phyloP scores from a whole-genome alignment of 2,329 filamentous ascomycete genomes.

The Pyricularia sp. region DNA sequence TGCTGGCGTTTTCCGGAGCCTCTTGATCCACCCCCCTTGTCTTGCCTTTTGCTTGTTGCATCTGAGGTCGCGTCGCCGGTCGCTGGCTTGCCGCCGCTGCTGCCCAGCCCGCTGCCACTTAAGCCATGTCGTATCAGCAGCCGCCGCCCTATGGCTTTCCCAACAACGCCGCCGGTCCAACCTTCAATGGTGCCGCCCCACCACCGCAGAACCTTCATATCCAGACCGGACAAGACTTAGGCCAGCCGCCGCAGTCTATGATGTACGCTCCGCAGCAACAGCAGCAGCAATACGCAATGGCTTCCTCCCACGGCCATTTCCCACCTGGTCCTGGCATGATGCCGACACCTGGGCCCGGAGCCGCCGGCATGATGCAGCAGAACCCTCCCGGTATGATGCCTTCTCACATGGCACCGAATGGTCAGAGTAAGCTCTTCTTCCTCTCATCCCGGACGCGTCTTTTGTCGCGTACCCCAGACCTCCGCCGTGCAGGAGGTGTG shows the following conservation, averaged over 20 bases:
- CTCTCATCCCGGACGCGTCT: constrained; percentile 12
- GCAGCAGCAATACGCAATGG: constrained; percentile 43
- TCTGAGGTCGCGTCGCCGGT: constrained; percentile 8
- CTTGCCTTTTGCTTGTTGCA: constrained; percentile 5
- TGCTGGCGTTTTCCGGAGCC: neutral
- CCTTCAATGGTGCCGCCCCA: constrained; percentile 41
- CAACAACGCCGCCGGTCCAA: constrained; percentile 40
- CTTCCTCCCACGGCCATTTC: constrained; percentile 34
- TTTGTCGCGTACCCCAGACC: constrained; percentile 11
- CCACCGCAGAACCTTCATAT: constrained; percentile 35
- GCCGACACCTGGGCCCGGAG: constrained; percentile 40
- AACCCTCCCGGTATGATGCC: constrained; percentile 50
- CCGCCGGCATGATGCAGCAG: constrained; percentile 47
- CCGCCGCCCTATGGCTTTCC: constrained; percentile 43
- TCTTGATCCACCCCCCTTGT: constrained; percentile 4
- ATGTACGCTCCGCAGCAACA: constrained; percentile 43
- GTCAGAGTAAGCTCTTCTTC: constrained; percentile 42
- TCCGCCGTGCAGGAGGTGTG: neutral
- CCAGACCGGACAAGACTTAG: constrained; percentile 32
- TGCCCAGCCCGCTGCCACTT: constrained; percentile 38
- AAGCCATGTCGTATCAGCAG: neutral
- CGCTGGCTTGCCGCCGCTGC: constrained; percentile 9
- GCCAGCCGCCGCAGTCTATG: constrained; percentile 36
- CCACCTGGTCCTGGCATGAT: constrained; percentile 43
- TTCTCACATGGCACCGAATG: constrained; percentile 46